These are phyloP conservation scores for Bretziella fagacearum DNA, from an alignment of 2,329 filamentous ascomycete species.

Conservation along the genomic window DNA sequence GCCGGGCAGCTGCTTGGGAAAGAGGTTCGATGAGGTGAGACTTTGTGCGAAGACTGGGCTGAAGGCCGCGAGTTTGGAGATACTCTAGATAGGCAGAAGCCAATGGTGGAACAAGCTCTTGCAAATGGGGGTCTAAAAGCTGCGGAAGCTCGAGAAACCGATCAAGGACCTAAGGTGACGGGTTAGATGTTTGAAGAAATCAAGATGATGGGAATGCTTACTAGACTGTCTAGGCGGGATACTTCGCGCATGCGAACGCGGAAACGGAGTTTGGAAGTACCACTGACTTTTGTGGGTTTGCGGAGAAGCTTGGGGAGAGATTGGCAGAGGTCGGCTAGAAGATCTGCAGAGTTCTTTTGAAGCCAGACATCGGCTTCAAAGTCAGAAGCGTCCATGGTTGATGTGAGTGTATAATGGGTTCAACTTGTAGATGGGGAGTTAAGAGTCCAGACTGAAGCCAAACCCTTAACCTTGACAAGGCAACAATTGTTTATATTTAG, in stretches of 20 bases:
- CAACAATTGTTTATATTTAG: too few species aligned
- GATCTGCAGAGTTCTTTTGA: slow-evolving; percentile 40
- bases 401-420: neutral
- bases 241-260: slow-evolving; percentile 35
- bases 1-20: slow-evolving; percentile 53
- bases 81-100: slow-evolving; percentile 60
- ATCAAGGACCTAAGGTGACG: slow-evolving; percentile 47
- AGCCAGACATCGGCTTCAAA: slow-evolving; percentile 45
- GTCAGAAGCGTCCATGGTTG: slow-evolving; percentile 41
- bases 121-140: slow-evolving; percentile 70
- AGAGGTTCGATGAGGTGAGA: slow-evolving; percentile 35
- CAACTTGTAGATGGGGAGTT: too few species aligned
- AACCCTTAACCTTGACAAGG: too few species aligned
- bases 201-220: slow-evolving; percentile 21
- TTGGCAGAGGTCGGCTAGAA: slow-evolving; percentile 37
- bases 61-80: slow-evolving; percentile 31
- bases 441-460: too few species aligned
- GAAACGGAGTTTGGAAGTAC: slow-evolving; percentile 27
- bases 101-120: slow-evolving; percentile 55
- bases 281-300: slow-evolving; percentile 29
- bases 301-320: slow-evolving; percentile 36
- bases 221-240: slow-evolving; percentile 29
- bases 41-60: slow-evolving; percentile 20
- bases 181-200: neutral
- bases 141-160: slow-evolving; percentile 93